Evolutionary conservation across 169 alveolate genomes (phyloP).

Genomic region (Plasmodium yoelii): DNA sequence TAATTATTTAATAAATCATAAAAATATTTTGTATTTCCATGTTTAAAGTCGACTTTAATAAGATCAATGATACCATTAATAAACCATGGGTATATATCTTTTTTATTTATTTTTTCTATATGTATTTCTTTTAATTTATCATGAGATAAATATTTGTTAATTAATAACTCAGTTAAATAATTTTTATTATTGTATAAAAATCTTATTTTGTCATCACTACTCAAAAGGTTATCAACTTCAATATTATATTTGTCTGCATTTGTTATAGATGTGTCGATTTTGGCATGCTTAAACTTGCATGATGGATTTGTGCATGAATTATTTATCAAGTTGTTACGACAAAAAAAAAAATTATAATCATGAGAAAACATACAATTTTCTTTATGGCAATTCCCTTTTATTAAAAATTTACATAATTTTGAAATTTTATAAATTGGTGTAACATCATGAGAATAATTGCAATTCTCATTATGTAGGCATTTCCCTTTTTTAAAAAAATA

Average conservation of each 20-base stretch:
- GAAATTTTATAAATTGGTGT: conserved; percentile 85
- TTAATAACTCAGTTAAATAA: conserved; percentile 77
- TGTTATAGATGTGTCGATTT: conserved; percentile 18
- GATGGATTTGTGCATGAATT: conserved; percentile 77
- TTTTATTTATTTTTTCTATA: conserved; percentile 23
- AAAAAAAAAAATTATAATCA: conserved; percentile 80
- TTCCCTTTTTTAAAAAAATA: conserved; percentile 81
- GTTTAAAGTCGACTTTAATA: conserved; percentile 43
- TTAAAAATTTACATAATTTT: conserved; percentile 81
- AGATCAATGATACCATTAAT: conserved; percentile 67
- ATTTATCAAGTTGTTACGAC: conserved; percentile 79
- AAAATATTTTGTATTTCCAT: conserved; percentile 28
- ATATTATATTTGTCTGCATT: conserved; percentile 37
- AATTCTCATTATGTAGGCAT: conserved; percentile 81
- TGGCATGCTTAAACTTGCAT: conserved; percentile 83
- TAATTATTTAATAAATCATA: conserved; percentile 12
- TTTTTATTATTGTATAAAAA: conserved; percentile 85
- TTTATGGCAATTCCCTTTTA: conserved; percentile 77
- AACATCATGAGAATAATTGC: conserved; percentile 85
- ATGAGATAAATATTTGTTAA: conserved; percentile 28
- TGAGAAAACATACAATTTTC: conserved; percentile 85
- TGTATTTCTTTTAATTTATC: conserved; percentile 23
- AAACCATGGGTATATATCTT: conserved; percentile 69
- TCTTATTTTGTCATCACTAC: conserved; percentile 83
- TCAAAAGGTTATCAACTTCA: conserved; percentile 74